These are phyloP conservation scores for Ustilago cynodontis DNA, from an alignment of 1,284 basidiomycete genomes.

Conservation along the genomic window DNA sequence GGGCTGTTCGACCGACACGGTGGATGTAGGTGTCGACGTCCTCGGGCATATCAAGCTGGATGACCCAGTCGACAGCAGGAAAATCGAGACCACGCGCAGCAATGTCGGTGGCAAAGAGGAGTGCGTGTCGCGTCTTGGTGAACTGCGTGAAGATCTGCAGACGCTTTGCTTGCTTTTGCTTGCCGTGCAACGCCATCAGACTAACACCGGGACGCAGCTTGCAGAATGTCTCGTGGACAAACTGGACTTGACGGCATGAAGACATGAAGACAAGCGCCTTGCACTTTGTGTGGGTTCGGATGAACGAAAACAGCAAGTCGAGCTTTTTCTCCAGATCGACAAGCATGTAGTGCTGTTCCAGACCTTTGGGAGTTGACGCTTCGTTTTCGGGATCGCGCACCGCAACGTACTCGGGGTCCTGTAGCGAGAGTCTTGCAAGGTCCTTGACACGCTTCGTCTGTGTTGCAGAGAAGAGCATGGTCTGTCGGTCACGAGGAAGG, in stretches of 20 bases:
- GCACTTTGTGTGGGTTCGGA: conserved; percentile 90
- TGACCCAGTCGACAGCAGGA: conserved; percentile 95
- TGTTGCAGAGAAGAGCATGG: conserved; percentile 94
- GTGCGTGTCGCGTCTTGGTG: conserved; percentile 61
- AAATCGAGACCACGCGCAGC: conserved; percentile 97
- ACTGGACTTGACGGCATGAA: conserved; percentile 86
- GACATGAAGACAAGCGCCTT: conserved; percentile 96
- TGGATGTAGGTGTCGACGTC: conserved; percentile 99
- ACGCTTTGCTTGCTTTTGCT: conserved; percentile 93
- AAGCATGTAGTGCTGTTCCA: conserved; percentile 91
- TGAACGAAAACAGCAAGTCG: conserved; percentile 91
- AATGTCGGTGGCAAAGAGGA: conserved; percentile 81
- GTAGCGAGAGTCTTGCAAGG: conserved; percentile 88
- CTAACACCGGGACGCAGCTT: conserved; percentile 93
- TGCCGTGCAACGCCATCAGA: conserved; percentile 92
- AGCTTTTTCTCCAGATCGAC: conserved; percentile 89
- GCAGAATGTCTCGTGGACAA: conserved; percentile 96
- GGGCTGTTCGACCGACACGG: conserved; percentile 92
- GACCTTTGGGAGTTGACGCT: conserved; percentile 76
- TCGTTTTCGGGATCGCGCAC: conserved; percentile 66
- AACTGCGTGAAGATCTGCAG: conserved; percentile 72
- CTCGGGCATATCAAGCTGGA: conserved; percentile 97
- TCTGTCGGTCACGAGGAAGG: conserved; percentile 77
- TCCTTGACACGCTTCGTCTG: conserved; percentile 92
- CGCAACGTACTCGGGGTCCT: conserved; percentile 82